Conservation (phyloP, 305 asterid species). For the Fraxinus dipetala region DNA sequence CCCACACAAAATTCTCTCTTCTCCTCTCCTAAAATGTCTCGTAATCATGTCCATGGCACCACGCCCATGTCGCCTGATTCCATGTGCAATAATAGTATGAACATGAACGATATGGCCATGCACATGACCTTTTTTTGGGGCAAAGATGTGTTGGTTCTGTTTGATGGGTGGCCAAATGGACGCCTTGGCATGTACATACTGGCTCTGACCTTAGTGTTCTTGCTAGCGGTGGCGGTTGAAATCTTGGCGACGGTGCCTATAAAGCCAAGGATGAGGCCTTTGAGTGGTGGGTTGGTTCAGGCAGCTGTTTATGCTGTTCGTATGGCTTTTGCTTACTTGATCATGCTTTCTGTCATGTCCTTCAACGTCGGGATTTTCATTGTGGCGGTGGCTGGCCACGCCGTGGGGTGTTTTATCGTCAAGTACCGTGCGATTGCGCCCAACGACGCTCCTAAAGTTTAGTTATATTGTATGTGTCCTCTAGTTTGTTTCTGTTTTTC, state of each 20-base stretch:
- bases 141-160: constrained; percentile 51
- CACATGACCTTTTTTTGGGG: constrained; percentile 80
- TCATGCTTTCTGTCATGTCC: constrained; percentile 84
- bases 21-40: background rate
- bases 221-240: constrained; percentile 44
- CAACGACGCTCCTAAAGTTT: constrained; percentile 15
- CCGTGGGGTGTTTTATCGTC: constrained; percentile 39
- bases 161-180: constrained; percentile 72
- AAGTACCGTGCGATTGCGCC: constrained; percentile 32
- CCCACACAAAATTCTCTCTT: background rate
- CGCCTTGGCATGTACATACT: constrained; percentile 53
- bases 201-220: constrained; percentile 48
- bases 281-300: constrained; percentile 27
- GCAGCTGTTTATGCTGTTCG: constrained; percentile 45
- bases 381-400: constrained; percentile 63
- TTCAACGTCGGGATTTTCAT: constrained; percentile 65
- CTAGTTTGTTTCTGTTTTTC: background rate
- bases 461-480: background rate
- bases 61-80: constrained; percentile 28
- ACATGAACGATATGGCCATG: constrained; percentile 46
- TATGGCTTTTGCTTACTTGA: constrained; percentile 57
- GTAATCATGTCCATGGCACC: constrained; percentile 32
- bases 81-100: constrained; percentile 27
- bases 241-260: constrained; percentile 35
- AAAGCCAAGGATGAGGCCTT: constrained; percentile 24